Evolutionary conservation across 202 grass and related monocot genomes (phyloP).

Genomic region (Dendrocalamus latiflorus): DNA sequence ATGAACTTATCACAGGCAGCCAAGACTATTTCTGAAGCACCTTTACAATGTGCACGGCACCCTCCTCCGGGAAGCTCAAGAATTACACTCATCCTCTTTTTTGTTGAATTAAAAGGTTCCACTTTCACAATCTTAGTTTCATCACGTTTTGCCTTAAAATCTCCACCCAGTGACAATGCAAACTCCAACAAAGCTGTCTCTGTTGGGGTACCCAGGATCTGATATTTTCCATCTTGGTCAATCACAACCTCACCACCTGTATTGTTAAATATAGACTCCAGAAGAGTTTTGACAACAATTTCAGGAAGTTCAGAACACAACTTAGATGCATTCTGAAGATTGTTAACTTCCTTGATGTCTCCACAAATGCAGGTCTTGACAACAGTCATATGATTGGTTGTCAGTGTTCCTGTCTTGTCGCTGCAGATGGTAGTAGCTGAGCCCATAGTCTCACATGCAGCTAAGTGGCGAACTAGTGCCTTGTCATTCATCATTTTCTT

Average conservation of each 20-base stretch:
- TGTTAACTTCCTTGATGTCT: slow-evolving; percentile 60
- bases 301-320: slow-evolving; percentile 72
- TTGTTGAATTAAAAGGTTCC: slow-evolving; percentile 94
- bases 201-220: no score
- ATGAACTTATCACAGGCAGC: slow-evolving; percentile 72
- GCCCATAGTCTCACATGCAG: slow-evolving; percentile 98
- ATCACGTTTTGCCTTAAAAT: slow-evolving; percentile 65
- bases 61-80: slow-evolving; percentile 67
- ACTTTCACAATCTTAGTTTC: slow-evolving; percentile 81
- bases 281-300: no score
- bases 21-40: slow-evolving; percentile 92
- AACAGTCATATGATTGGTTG: slow-evolving; percentile 97
- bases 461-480: slow-evolving; percentile 79
- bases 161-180: no score
- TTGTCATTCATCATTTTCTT: slow-evolving; percentile 99
- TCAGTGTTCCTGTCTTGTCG: slow-evolving; percentile 92
- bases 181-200: no score
- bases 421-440: slow-evolving; percentile 95
- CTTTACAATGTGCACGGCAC: slow-evolving; percentile 74
- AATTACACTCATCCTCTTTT: slow-evolving; percentile 93
- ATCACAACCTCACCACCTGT: no score
- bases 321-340: slow-evolving; percentile 42
- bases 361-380: slow-evolving; percentile 84
- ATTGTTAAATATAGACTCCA: no score
- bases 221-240: no score